Base-by-base conservation (phyloP, 495 filamentous ascomycete species). In the Penicillium maclennaniae region DNA sequence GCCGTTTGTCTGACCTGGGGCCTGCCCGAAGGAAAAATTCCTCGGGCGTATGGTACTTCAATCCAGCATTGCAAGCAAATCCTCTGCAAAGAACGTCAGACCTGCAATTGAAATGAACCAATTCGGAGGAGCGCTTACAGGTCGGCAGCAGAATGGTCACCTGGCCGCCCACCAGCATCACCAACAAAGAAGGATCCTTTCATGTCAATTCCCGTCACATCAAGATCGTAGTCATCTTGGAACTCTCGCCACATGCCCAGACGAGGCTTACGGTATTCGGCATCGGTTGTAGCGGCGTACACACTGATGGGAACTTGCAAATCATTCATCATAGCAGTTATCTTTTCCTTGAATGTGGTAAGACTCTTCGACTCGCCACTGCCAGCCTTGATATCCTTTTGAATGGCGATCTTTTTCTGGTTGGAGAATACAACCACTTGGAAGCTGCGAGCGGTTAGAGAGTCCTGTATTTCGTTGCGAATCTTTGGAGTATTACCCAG, bases 241-340 rank as follows among this genome's bases (percentile, higher is more conserved):
- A 95, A 71, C 63, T 96, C 88, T 2, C 72, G 71, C 93, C 95
- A 99, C 88, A 97, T 96, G 12, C 91, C 91, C 1, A 73, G 73
- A 43, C 93, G 76, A 10, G 93, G 93, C 63, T 99, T 99, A 23
- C 93, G 84, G 63, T 83, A 96, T 20, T 73, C 74, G 56, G 97
- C 90, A 48, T 85, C 81, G 19, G 71, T 83, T 0, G 91, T 95
- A 6, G 92, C 91, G 1, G 91, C 93, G 67, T 96, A 95, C 8
- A 97, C 67, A 37, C 78, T 85, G 20, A 91, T 72, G 0, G 95
- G 90, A 5, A 97, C 67, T 60, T 88, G 83, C 37, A 97, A 80
- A 21, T 85, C 75, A 38, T 64, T 76, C 56, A 97, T 74, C 8
- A 96, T 79, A 17, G 81, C 80, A 10, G 72, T 71, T 56, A 84